Conservation (phyloP, 2,329 filamentous ascomycete species). For the Ophiostoma fasciatum region DNA sequence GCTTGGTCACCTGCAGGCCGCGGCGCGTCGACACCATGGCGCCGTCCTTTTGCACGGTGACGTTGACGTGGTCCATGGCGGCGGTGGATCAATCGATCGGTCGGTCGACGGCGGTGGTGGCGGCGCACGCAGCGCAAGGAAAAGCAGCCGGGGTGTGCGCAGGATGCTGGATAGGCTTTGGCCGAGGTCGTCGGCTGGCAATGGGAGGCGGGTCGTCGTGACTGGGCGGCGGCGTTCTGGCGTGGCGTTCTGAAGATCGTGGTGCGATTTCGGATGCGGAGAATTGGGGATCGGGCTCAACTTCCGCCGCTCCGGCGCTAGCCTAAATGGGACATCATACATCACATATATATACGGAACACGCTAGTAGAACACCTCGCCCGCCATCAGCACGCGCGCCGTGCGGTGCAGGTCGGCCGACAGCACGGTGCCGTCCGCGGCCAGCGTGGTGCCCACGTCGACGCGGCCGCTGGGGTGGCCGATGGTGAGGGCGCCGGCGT, state of each 20-base stretch:
- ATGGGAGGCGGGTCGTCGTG: too few species aligned
- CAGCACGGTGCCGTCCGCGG: constrained; percentile 22
- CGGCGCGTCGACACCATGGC: constrained; percentile 23
- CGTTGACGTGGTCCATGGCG: constrained; percentile 25
- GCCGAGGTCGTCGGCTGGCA: too few species aligned
- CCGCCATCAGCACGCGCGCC: constrained; percentile 34
- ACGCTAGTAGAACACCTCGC: constrained; percentile 27
- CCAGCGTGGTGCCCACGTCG: constrained; percentile 28
- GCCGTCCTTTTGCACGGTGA: constrained; percentile 22
- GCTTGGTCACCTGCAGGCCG: constrained; percentile 25
- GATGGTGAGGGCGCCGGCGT: constrained; percentile 22
- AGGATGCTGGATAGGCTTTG: too few species aligned
- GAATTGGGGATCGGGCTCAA: too few species aligned
- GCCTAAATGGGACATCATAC: too few species aligned
- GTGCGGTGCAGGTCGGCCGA: constrained; percentile 32
- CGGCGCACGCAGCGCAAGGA: too few species aligned
- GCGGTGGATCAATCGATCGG: not conserved
- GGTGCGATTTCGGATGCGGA: too few species aligned
- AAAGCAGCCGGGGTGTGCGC: too few species aligned
- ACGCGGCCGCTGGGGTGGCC: constrained; percentile 32
- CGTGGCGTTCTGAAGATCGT: too few species aligned
- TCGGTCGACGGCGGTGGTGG: not conserved
- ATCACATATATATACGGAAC: too few species aligned
- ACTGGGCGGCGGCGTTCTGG: too few species aligned
- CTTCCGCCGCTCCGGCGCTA: too few species aligned